Conservation (phyloP, 768 basidiomycete species). For the Naganishia friedmannii region DNA sequence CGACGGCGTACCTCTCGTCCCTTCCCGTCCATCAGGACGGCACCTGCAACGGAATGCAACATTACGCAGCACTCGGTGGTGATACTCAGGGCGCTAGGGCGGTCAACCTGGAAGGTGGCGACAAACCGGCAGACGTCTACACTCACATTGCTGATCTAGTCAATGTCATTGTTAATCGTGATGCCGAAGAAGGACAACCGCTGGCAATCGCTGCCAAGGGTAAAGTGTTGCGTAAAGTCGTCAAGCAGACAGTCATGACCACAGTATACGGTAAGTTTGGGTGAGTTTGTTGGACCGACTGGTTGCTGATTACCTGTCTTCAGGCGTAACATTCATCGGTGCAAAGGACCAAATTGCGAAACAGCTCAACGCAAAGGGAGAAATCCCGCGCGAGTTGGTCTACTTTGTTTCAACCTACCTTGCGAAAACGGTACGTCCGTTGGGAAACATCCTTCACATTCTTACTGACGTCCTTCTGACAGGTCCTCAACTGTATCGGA, state of each 20-base stretch:
- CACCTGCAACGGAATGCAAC: conserved; percentile 96
- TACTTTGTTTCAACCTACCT: conserved; percentile 76
- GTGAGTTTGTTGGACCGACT: conserved; percentile 31
- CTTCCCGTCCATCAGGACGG: conserved; percentile 98
- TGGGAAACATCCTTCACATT: conserved; percentile 7
- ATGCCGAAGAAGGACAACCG: conserved; percentile 48
- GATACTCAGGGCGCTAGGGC: conserved; percentile 82
- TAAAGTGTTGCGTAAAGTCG: conserved; percentile 84
- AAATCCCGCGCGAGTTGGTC: conserved; percentile 68
- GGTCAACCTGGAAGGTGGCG: conserved; percentile 81
- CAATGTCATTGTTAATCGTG: conserved; percentile 60
- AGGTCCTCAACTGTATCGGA: conserved; percentile 77
- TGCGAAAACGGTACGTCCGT: conserved; percentile 63
- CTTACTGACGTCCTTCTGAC: conserved; percentile 13
- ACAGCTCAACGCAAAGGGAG: conserved; percentile 73
- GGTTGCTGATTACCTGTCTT: background rate
- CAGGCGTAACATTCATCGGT: conserved; percentile 78
- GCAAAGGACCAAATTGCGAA: conserved; percentile 91
- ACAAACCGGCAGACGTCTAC: conserved; percentile 91
- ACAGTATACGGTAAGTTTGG: conserved; percentile 79
- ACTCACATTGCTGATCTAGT: conserved; percentile 85
- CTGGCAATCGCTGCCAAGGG: conserved; percentile 66
- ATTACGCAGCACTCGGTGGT: conserved; percentile 96
- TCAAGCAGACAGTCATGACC: conserved; percentile 99
- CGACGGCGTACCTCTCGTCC: conserved; percentile 61